phyloP scores from a whole-genome alignment of 768 basidiomycete genomes.

The Multifurca ochricompacta region DNA sequence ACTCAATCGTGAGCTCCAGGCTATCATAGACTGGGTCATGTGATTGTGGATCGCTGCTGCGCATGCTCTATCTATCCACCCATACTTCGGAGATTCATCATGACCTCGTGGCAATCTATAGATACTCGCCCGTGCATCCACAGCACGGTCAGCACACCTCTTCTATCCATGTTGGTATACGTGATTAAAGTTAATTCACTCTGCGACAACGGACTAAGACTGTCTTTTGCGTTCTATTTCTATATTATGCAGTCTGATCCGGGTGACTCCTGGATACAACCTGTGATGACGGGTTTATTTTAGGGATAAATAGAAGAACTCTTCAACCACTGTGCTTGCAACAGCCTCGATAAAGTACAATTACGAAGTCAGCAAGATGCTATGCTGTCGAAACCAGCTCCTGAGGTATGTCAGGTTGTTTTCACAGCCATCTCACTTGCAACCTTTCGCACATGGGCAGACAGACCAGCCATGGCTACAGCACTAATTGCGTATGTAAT shows the following conservation, averaged over 20 bases:
- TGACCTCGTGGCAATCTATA: slow-evolving; percentile 3
- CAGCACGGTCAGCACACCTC: slow-evolving; percentile 6
- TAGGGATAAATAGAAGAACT: background rate
- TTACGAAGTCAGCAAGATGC: background rate
- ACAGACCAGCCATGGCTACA: slow-evolving; percentile 54
- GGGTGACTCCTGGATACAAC: background rate
- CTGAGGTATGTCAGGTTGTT: background rate
- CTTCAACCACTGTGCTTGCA: background rate
- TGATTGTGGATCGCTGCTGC: background rate
- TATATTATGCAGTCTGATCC: slow-evolving; percentile 1
- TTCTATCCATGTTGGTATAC: slow-evolving; percentile 20
- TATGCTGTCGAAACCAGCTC: too few species aligned
- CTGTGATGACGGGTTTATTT: background rate
- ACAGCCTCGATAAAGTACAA: background rate
- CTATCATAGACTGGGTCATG: slow-evolving; percentile 9
- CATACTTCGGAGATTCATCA: slow-evolving; percentile 4
- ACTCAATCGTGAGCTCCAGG: slow-evolving; percentile 8
- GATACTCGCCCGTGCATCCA: background rate
- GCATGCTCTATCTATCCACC: slow-evolving; percentile 18
- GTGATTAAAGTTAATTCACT: slow-evolving; percentile 26
- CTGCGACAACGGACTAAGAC: slow-evolving; percentile 2
- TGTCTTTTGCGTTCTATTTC: slow-evolving; percentile 1
- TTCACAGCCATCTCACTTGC: slow-evolving; percentile 27
- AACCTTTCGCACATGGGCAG: slow-evolving; percentile 45
- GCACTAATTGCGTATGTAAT: slow-evolving; percentile 63